Conservation (phyloP, 2,329 filamentous ascomycete genomes). For the Aspergillus thermomutatus region DNA sequence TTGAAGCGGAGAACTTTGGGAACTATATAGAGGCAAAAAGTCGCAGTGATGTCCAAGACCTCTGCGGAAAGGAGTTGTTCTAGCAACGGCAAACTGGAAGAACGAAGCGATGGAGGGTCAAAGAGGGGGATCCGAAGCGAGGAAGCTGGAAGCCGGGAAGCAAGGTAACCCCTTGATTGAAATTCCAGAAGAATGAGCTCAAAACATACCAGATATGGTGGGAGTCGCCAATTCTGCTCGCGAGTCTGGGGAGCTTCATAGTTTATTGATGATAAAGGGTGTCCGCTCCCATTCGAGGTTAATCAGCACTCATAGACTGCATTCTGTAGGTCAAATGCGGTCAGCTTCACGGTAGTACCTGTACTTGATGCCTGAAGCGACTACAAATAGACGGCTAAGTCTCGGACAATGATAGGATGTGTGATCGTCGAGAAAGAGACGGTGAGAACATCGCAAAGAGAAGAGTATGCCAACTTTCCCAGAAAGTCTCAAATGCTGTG, state of each 20-base stretch:
- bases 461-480: neutral
- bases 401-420: neutral
- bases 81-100: neutral
- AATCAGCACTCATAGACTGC: neutral
- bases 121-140: neutral
- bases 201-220: conserved; percentile 24
- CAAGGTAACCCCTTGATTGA: conserved; percentile 27
- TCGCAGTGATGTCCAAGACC: neutral
- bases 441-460: neutral
- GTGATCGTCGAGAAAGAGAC: neutral
- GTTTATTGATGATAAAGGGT: neutral
- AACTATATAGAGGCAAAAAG: neutral
- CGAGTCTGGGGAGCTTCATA: neutral
- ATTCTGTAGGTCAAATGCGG: neutral
- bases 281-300: neutral
- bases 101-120: neutral
- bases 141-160: neutral
- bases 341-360: neutral
- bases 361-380: neutral
- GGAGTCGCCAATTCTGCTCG: neutral
- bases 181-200: conserved; percentile 14
- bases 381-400: neutral
- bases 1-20: neutral
- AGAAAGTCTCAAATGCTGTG: neutral
- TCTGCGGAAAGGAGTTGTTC: neutral